Evolutionary conservation across 148 eudicot species (phyloP).

Genomic region (Silene latifolia): DNA sequence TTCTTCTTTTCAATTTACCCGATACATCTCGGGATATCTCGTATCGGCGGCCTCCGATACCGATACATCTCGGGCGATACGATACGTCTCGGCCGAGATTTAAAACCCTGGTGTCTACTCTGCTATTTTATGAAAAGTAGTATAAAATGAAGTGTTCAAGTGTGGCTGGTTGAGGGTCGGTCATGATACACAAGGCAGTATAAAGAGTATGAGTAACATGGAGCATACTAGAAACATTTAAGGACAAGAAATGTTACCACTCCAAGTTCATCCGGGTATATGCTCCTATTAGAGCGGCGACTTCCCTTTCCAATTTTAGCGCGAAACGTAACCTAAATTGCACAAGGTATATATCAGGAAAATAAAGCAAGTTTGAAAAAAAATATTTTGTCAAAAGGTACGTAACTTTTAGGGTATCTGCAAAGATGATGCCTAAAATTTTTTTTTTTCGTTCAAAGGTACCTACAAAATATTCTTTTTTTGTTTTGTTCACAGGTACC

Average conservation of each 20-base stretch:
- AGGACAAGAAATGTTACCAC: slow-evolving; percentile 49
- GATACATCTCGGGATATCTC: no score
- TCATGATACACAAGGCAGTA: neutral
- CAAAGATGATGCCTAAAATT: no score
- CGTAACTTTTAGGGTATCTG: no score
- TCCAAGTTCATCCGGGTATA: slow-evolving; percentile 94
- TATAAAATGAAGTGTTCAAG: neutral
- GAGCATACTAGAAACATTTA: slow-evolving; percentile 1
- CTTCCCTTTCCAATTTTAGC: slow-evolving; percentile 81
- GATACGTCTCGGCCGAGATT: no score
- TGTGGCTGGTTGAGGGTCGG: neutral
- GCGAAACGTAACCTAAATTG: slow-evolving; percentile 77
- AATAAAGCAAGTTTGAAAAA: neutral
- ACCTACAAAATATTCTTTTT: no score
- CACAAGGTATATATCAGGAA: slow-evolving; percentile 11
- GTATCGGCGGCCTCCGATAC: no score
- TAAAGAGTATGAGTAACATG: neutral
- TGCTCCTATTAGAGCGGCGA: slow-evolving; percentile 63
- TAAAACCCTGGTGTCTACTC: no score
- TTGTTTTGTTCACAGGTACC: no score
- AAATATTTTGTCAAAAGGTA: no score
- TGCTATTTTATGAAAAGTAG: neutral
- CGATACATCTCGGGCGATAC: no score
- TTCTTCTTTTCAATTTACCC: no score
- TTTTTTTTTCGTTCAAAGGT: no score